phyloP scores from a whole-genome alignment of 768 basidiomycete genomes.

The Auriscalpium orientale region DNA sequence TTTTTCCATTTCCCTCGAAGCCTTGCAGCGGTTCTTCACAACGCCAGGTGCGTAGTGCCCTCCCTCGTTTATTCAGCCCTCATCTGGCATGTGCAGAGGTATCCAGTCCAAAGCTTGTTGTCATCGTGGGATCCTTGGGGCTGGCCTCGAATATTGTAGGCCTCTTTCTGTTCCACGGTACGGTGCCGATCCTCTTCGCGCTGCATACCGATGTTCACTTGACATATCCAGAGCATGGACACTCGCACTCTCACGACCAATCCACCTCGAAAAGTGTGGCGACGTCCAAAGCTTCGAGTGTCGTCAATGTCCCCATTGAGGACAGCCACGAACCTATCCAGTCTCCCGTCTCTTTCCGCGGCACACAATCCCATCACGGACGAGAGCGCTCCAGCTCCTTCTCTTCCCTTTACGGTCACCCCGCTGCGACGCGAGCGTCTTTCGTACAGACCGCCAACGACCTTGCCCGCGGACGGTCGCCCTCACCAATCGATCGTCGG shows the following conservation, averaged over 20 bases:
- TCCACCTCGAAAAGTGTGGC: neutral
- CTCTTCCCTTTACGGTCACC: constrained; percentile 67
- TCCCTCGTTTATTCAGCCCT: neutral
- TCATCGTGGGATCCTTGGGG: constrained; percentile 85
- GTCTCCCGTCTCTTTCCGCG: constrained; percentile 22
- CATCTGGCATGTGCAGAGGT: constrained; percentile 50
- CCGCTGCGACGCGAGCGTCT: constrained; percentile 62
- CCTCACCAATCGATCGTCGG: constrained; percentile 17
- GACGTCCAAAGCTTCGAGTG: constrained; percentile 8
- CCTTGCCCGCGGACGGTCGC: constrained; percentile 52
- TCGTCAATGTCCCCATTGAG: neutral
- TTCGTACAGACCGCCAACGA: constrained; percentile 81
- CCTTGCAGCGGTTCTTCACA: constrained; percentile 82
- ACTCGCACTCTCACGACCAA: constrained; percentile 22
- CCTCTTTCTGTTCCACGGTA: constrained; percentile 91
- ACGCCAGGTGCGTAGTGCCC: constrained; percentile 52
- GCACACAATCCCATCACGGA: constrained; percentile 20
- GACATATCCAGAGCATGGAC: constrained; percentile 10
- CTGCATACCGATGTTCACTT: neutral
- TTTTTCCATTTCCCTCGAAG: constrained; percentile 92
- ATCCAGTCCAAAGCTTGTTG: constrained; percentile 79
- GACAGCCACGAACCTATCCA: neutral
- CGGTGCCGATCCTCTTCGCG: constrained; percentile 16
- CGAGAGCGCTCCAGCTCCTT: constrained; percentile 36
- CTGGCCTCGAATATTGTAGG: constrained; percentile 90